Evolutionary conservation across 2,329 filamentous ascomycete species (phyloP), one percentile per base, ranked within the genome.

Genomic region (Proliferodiscus dingleyae): DNA sequence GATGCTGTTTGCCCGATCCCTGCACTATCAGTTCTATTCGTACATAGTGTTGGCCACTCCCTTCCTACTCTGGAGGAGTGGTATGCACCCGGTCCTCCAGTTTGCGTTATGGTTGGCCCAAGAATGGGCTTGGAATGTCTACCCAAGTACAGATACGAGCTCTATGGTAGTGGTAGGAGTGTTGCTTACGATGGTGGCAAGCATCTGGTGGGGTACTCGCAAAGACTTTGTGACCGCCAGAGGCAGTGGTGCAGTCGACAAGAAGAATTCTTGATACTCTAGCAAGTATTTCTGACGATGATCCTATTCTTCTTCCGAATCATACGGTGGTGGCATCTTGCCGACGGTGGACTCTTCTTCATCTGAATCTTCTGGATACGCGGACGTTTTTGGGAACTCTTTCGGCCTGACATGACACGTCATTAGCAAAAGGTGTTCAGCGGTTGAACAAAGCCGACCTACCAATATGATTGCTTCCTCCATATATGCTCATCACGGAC

Each of bases 391-490:
- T 30, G 73, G 71, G 60, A 95, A 95, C 62, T 91, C 81, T 63
- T 82, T 80, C 2, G 89, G 89, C 87, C 87, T 90, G 57, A 23
- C n/a, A 43, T 22, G 13, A 43, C 16, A 30, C 21, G 23, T 18
- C 7, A 22, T 50, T 19, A 47, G 44, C 26, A 49, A 38, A 37
- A 10, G 24, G 10, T 28, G 18, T 21, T 23, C 4, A 10, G 18
- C 21, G 26, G 15, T 32, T 26, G 13, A 16, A 21, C 21, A 37
- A 11, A 15, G 5, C 32, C 23, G n/a, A 16, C 45, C 45, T 48
- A 91, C 93, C 93, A 97, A 64, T 91, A 98, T 8, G 73, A 60
- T 70, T 86, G 82, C 69, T 95, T 95, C 61, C 89, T 80, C 93
- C 93, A 98, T 34, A 75, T 74, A 68, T 88, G 94, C 71, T 96